phyloP scores from a whole-genome alignment of 306 rosid genomes.

The Arachis hypogaea region DNA sequence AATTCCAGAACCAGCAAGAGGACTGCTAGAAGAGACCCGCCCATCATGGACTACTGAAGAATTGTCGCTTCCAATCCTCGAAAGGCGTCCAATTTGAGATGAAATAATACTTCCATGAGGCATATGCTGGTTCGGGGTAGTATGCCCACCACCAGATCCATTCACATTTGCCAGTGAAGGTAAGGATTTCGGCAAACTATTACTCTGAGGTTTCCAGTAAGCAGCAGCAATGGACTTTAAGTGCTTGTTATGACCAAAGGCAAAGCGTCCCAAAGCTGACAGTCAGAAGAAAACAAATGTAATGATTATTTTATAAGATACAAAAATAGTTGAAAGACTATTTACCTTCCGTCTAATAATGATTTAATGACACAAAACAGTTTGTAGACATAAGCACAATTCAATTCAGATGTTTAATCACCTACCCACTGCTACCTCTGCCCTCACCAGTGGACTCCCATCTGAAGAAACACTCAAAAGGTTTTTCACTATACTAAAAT shows the following conservation, averaged over 20 bases:
- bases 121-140: constrained; percentile 57
- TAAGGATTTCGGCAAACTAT: constrained; percentile 72
- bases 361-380: constrained; percentile 3
- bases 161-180: constrained; percentile 78
- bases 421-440: constrained; percentile 98
- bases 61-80: constrained; percentile 76
- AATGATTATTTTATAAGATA: constrained; percentile 10
- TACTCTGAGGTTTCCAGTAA: constrained; percentile 88
- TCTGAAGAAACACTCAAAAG: constrained; percentile 85
- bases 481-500: constrained; percentile 78
- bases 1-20: constrained; percentile 78
- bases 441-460: constrained; percentile 98
- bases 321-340: background rate
- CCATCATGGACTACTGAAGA: constrained; percentile 69
- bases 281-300: constrained; percentile 29
- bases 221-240: constrained; percentile 92
- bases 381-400: constrained; percentile 6
- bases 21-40: constrained; percentile 88
- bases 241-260: constrained; percentile 94
- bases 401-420: constrained; percentile 40
- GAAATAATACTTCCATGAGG: constrained; percentile 71
- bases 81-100: constrained; percentile 82
- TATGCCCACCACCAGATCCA: constrained; percentile 56
- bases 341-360: constrained; percentile 17
- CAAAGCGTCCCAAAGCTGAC: constrained; percentile 90